Conservation (phyloP, 306 rosid genomes). For the Senna tora region DNA sequence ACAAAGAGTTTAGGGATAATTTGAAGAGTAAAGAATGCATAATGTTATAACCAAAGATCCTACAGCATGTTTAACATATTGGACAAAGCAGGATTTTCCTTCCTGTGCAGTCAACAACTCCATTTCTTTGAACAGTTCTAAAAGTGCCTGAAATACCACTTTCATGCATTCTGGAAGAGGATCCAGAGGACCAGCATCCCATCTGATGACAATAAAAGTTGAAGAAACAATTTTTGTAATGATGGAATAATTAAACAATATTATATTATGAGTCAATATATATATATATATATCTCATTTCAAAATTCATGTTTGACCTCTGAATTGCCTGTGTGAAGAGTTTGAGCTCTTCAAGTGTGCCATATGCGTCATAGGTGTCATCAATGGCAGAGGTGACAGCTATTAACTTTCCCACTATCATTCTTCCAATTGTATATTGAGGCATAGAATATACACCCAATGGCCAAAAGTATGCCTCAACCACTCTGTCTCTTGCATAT, state of each 20-base stretch:
- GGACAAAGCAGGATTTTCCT: constrained; percentile 8
- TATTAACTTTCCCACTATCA: constrained; percentile 33
- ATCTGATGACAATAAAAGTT: too few relatives aligned
- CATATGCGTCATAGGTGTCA: constrained; percentile 54
- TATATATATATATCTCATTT: too few relatives aligned
- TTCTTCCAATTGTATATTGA: constrained; percentile 30
- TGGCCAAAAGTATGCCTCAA: constrained; percentile 35
- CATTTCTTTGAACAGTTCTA: constrained; percentile 4
- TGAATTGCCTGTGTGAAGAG: constrained; percentile 46
- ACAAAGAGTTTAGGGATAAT: too few relatives aligned
- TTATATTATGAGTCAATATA: too few relatives aligned
- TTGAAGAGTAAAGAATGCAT: not conserved
- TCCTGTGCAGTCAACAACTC: not conserved
- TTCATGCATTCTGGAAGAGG: constrained; percentile 32
- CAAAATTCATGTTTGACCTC: constrained; percentile 27
- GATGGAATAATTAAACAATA: too few relatives aligned
- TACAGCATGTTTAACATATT: not conserved
- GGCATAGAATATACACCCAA: constrained; percentile 34
- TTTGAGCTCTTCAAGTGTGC: constrained; percentile 48
- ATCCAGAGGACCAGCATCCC: constrained; percentile 29
- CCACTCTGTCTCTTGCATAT: constrained; percentile 45
- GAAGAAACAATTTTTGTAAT: too few relatives aligned
- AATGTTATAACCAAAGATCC: not conserved
- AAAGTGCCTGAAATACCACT: not conserved
- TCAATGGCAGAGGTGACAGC: constrained; percentile 31